Conservation (phyloP, 345 rosid species). For the Camelina neglecta region DNA sequence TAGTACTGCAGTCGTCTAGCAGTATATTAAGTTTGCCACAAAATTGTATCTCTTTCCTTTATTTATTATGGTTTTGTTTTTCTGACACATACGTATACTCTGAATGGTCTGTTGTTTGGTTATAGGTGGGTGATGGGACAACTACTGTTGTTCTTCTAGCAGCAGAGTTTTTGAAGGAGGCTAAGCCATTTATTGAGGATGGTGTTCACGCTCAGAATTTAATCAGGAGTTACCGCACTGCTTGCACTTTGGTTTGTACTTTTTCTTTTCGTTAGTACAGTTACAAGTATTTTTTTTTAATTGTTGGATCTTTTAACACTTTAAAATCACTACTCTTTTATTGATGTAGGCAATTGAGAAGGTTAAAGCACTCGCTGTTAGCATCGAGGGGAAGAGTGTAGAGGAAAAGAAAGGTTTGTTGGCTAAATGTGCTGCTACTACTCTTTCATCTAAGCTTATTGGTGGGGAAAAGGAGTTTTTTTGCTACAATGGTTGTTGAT, state of each 20-base stretch:
- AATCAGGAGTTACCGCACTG: slow-evolving; percentile 88
- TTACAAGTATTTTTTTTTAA: not conserved
- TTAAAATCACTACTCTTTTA: not conserved
- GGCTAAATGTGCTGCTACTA: slow-evolving; percentile 94
- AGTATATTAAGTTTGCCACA: slow-evolving; percentile 4
- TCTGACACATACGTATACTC: no score
- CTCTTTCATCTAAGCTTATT: slow-evolving; percentile 94
- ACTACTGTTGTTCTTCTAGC: slow-evolving; percentile 96
- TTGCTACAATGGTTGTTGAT: slow-evolving; percentile 92
- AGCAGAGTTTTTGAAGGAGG: slow-evolving; percentile 93
- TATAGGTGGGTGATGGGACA: slow-evolving; percentile 97
- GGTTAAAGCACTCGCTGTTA: slow-evolving; percentile 76
- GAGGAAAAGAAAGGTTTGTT: slow-evolving; percentile 91
- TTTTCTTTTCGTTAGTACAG: not conserved
- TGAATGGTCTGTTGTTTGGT: slow-evolving; percentile 21
- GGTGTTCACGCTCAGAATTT: slow-evolving; percentile 96
- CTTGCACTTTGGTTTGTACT: slow-evolving; percentile 66
- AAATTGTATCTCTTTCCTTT: not conserved
- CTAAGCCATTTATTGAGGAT: slow-evolving; percentile 95
- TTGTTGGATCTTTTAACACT: not conserved
- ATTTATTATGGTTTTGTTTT: no score
- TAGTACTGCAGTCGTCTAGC: not conserved
- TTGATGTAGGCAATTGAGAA: slow-evolving; percentile 75
- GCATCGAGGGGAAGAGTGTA: slow-evolving; percentile 88
- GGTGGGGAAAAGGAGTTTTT: slow-evolving; percentile 96